Evolutionary conservation across 805 yeast species (phyloP).

Genomic region (Saturnispora besseyi): DNA sequence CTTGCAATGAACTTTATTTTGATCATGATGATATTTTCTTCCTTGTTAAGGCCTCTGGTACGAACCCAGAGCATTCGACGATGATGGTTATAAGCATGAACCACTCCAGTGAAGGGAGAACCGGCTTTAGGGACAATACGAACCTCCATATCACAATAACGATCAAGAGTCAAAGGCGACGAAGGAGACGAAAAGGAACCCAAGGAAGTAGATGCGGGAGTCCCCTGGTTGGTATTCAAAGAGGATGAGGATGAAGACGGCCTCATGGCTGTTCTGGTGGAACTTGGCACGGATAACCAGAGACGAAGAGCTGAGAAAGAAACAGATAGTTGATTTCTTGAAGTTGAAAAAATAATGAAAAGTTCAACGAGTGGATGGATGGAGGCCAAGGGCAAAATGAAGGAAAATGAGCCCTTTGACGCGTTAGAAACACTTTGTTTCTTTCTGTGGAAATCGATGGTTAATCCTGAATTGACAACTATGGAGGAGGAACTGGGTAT

Average conservation of each 20-base stretch:
- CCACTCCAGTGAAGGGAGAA: background rate
- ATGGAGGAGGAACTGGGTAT: slow-evolving; percentile 22
- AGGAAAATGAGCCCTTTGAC: slow-evolving; percentile 1
- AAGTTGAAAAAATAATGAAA: background rate
- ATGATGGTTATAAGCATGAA: slow-evolving; percentile 6
- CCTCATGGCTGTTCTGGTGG: background rate
- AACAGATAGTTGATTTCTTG: background rate
- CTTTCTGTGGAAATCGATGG: background rate
- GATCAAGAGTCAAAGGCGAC: background rate
- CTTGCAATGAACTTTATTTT: background rate
- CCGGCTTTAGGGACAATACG: slow-evolving; percentile 1
- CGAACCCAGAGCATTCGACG: slow-evolving; percentile 1
- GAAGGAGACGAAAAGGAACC: background rate
- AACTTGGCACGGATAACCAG: too few relatives aligned
- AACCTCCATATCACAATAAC: slow-evolving; percentile 4
- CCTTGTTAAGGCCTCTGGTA: background rate
- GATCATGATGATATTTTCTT: background rate
- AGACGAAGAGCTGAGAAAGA: background rate
- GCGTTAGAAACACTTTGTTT: background rate
- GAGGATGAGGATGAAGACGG: background rate
- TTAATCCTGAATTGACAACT: background rate
- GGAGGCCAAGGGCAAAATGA: background rate
- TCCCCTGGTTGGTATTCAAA: background rate
- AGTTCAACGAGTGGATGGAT: too few relatives aligned
- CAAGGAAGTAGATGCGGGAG: background rate